Evolutionary conservation across 495 filamentous ascomycete species (phyloP).

Genomic region (Aspergillus leporis): DNA sequence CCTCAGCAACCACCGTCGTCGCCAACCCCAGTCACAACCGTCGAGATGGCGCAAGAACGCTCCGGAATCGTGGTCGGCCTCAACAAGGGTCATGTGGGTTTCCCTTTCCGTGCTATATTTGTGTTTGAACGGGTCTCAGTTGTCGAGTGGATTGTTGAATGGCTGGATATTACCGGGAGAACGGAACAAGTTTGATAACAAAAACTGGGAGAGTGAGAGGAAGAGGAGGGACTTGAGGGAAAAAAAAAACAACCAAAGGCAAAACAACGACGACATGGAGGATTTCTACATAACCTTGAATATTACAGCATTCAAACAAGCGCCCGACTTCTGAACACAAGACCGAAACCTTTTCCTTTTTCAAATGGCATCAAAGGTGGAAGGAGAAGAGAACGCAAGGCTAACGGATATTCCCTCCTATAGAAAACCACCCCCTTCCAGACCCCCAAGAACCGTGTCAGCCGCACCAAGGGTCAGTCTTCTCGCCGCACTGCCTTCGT

Average conservation of each 20-base stretch:
- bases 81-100: conserved; percentile 87
- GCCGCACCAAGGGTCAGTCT: conserved; percentile 85
- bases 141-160: conserved; percentile 7
- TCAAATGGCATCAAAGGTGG: not conserved
- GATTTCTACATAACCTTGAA: not conserved
- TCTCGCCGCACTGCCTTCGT: conserved; percentile 94
- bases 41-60: conserved; percentile 64
- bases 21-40: conserved; percentile 44
- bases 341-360: not conserved
- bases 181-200: not conserved
- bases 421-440: conserved; percentile 88
- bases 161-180: conserved; percentile 5
- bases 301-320: conserved; percentile 4
- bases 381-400: not conserved
- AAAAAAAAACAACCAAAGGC: not conserved
- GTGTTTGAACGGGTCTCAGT: conserved; percentile 18
- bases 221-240: not conserved
- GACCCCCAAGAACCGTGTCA: conserved; percentile 81
- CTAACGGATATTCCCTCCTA: conserved; percentile 26
- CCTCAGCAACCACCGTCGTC: conserved; percentile 45
- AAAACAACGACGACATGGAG: not conserved
- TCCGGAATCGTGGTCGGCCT: conserved; percentile 78
- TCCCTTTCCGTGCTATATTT: conserved; percentile 19
- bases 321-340: conserved; percentile 16
- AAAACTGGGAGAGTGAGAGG: not conserved